phyloP scores from a whole-genome alignment of 129 eudicot species.

The Helianthus annuus region HanXRQr2.0-SUNRISE NC_035440.2:48722475-48722974 shows the following conservation, averaged over 20 bases:
- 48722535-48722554: slow-evolving; percentile 65
- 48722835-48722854: slow-evolving; percentile 68
- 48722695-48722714: slow-evolving; percentile 96
- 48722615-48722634: slow-evolving; percentile 84
- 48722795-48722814: slow-evolving; percentile 76
- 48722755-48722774: slow-evolving; percentile 65
- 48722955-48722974: slow-evolving; percentile 57
- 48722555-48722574: slow-evolving; percentile 56
- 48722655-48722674: slow-evolving; percentile 65
- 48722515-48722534: slow-evolving; percentile 71
- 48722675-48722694: slow-evolving; percentile 77
- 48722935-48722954: slow-evolving; percentile 57
- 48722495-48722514: slow-evolving; percentile 66
- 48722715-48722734: slow-evolving; percentile 87
- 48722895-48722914: slow-evolving; percentile 92
- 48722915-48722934: slow-evolving; percentile 64
- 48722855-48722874: slow-evolving; percentile 75
- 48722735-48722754: slow-evolving; percentile 75
- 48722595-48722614: slow-evolving; percentile 65
- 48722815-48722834: slow-evolving; percentile 81
- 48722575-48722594: slow-evolving; percentile 86
- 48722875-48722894: slow-evolving; percentile 91
- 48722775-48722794: slow-evolving; percentile 92
- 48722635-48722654: slow-evolving; percentile 72
- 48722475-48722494: slow-evolving; percentile 59